Conservation (phyloP, 805 yeast species). For the Saturnispora bothae region DNA sequence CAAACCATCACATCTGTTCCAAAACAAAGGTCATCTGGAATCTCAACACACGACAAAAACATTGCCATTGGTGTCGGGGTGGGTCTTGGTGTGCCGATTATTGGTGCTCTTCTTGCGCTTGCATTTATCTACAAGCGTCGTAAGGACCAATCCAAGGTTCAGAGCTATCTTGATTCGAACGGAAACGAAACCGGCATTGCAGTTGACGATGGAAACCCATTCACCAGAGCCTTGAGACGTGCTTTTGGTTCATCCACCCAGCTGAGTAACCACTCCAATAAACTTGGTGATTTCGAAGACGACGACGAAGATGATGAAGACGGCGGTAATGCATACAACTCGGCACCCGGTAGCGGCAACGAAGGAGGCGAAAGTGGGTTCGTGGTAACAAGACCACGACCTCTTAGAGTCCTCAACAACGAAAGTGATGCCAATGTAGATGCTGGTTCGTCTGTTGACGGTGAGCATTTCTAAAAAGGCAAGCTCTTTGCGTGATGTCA, state of each 20-base stretch:
- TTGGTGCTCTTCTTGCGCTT: slow-evolving; percentile 24
- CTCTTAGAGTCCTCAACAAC: slow-evolving; percentile 16
- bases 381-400: slow-evolving; percentile 23
- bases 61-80: slow-evolving; percentile 61
- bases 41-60: slow-evolving; percentile 35
- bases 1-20: slow-evolving; percentile 17
- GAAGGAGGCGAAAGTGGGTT: slow-evolving; percentile 21
- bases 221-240: slow-evolving; percentile 12
- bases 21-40: slow-evolving; percentile 28
- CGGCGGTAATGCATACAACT: slow-evolving; percentile 13
- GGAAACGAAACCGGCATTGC: slow-evolving; percentile 25
- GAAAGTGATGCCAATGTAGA: neutral
- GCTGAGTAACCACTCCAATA: slow-evolving; percentile 12
- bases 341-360: neutral
- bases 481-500: too few species aligned
- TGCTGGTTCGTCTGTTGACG: neutral
- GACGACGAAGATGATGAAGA: slow-evolving; percentile 15
- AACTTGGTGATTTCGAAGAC: slow-evolving; percentile 18
- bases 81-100: slow-evolving; percentile 58
- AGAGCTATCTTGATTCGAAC: slow-evolving; percentile 27
- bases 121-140: slow-evolving; percentile 13
- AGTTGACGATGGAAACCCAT: slow-evolving; percentile 18
- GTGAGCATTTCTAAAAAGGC: slow-evolving; percentile 1
- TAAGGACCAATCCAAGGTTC: slow-evolving; percentile 13
- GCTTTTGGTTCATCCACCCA: slow-evolving; percentile 19